Evolutionary conservation across 2,329 filamentous ascomycete genomes (phyloP), one percentile per base, ranked within the genome.

Genomic region (Neodidymelliopsis sp.): DNA sequence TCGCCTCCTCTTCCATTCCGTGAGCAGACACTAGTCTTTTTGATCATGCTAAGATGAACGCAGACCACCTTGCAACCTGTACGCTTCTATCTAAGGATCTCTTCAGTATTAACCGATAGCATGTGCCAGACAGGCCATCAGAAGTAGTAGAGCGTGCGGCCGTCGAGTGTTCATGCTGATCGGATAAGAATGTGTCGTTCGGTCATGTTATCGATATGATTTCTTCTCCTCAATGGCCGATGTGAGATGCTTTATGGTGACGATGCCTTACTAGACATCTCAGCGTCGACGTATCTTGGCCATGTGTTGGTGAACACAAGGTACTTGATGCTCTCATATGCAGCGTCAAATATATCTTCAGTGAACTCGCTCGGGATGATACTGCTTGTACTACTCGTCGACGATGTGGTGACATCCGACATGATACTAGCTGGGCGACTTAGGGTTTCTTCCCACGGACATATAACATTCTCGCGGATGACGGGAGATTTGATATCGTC

Each of bases 241-340:
- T 16, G 9, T 33, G n/a, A 20, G 16, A 25, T 18, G n/a, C n/a
- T 41, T 31, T 54, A 63, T 5, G 61, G 53, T 11, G 55, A 54
- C 3, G 49, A 37, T 11, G 58, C 45, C 36, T 57, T 65, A 30
- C 60, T 52, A 15, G 50, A 43, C 52, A 70, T 51, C 53, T 72
- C 67, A 7, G 64, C 64, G 18, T 69, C 66, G 11, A 71, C 67
- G 46, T 65, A 73, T 18, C 69, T 51, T 18, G 70, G 69, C 70
- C 70, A 73, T 2, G 70, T 71, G 46, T 73, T 73, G 8, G 69
- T 72, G 53, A 71, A 71, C 20, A 73, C 64, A 4, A 73, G 63
- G 25, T 71, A 72, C 44, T 71, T 73, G 50, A 73, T 73, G 39
- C 69, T 72, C 15, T 71, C 69, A 28, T 65, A 72, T 6, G 70